A percentile compares a stretch with the other conserved stretches of the same genome.
Conservation (phyloP, 352 stramenopile genomes). For the Globisporangium lucens region DNA sequence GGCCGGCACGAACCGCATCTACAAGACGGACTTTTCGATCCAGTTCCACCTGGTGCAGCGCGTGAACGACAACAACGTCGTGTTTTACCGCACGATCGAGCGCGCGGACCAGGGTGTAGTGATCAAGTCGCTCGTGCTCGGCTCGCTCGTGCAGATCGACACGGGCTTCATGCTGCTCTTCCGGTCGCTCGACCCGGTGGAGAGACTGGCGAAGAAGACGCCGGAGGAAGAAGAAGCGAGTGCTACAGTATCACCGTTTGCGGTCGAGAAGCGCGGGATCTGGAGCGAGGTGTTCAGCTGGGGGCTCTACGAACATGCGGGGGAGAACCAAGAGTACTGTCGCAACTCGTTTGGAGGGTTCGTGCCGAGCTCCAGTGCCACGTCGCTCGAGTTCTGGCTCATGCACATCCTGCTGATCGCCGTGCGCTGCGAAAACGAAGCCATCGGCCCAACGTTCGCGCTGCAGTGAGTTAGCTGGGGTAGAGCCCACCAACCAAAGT, state of each 20-base stretch:
- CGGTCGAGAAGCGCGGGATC: slow-evolving; percentile 24
- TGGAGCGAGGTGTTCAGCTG: slow-evolving; percentile 68
- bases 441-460: slow-evolving; percentile 50
- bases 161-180: slow-evolving; percentile 63
- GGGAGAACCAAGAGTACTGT: slow-evolving; percentile 37
- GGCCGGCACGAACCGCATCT: slow-evolving; percentile 52
- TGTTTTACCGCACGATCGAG: slow-evolving; percentile 69
- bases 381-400: slow-evolving; percentile 62
- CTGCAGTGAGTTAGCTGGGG: slow-evolving; percentile 18
- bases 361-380: slow-evolving; percentile 35
- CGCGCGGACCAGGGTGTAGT: slow-evolving; percentile 34
- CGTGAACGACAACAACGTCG: slow-evolving; percentile 51
- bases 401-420: slow-evolving; percentile 69
- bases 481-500: neutral
- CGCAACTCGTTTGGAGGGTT: slow-evolving; percentile 65
- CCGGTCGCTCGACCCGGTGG: slow-evolving; percentile 45
- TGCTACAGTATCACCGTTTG: slow-evolving; percentile 19
- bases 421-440: slow-evolving; percentile 61
- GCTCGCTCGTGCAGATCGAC: slow-evolving; percentile 50
- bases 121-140: slow-evolving; percentile 53
- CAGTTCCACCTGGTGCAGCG: slow-evolving; percentile 52
- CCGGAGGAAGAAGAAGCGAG: neutral
- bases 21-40: slow-evolving; percentile 49
- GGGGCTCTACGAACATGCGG: slow-evolving; percentile 50
- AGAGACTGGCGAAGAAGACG: slow-evolving; percentile 14